phyloP scores from a whole-genome alignment of 2,329 filamentous ascomycete species.

The Stagonosporopsis rhizophila region DNA sequence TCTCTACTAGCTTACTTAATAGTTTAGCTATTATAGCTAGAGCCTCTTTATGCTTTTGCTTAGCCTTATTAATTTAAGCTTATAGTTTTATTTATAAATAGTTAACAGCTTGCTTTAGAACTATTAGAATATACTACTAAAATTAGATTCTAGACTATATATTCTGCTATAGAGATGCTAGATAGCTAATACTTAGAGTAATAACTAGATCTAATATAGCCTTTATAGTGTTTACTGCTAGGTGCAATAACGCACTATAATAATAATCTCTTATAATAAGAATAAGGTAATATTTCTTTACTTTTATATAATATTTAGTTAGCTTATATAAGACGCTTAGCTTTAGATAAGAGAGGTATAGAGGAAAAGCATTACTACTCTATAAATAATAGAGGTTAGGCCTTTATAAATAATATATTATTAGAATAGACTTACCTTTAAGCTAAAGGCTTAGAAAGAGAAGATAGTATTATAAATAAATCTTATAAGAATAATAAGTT shows the following conservation, averaged over 20 bases:
- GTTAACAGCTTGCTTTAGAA: not conserved
- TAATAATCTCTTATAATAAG: not conserved
- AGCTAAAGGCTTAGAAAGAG: conserved; percentile 1
- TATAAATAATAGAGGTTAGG: not conserved
- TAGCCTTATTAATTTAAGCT: not conserved
- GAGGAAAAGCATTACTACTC: not conserved
- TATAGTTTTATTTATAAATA: not conserved
- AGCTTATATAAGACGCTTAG: not conserved
- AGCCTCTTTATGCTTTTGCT: not conserved
- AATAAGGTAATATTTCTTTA: not conserved
- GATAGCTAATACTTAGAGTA: not conserved
- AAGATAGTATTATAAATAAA: not conserved
- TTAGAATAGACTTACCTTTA: conserved; percentile 1
- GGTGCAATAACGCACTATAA: not conserved
- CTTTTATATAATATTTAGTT: not conserved
- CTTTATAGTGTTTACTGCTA: not conserved
- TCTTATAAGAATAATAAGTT: not conserved
- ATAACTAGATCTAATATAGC: not conserved
- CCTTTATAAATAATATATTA: not conserved
- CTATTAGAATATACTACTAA: not conserved
- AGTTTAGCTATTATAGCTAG: not conserved
- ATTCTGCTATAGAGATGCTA: not conserved
- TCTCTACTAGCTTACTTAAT: not conserved
- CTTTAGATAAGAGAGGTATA: not conserved
- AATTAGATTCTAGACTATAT: not conserved